Evolutionary conservation across 805 yeast genomes (phyloP).

Genomic region (Cyberlindnera xylosilytica): DNA sequence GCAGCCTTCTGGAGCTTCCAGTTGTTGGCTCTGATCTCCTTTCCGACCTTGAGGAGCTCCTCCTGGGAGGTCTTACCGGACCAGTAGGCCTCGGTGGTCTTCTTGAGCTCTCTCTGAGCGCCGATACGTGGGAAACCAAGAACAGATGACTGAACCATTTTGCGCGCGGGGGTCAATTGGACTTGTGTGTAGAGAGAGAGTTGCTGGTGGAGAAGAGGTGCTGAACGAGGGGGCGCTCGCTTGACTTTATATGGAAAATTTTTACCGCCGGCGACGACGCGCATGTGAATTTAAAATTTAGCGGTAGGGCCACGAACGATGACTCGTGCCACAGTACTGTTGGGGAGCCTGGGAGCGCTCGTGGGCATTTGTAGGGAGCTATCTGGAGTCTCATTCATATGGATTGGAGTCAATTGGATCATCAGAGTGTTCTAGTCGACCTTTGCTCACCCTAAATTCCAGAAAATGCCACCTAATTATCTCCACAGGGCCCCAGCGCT

Average conservation of each 20-base stretch:
- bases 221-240: background rate
- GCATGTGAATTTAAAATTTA: background rate
- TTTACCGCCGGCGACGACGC: background rate
- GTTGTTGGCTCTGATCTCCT: constrained; percentile 91
- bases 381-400: too few species aligned
- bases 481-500: too few species aligned
- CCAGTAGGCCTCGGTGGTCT: constrained; percentile 99
- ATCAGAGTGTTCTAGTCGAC: too few species aligned
- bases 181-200: background rate
- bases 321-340: too few species aligned
- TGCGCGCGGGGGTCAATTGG: constrained; percentile 4
- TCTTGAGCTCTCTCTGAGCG: constrained; percentile 98
- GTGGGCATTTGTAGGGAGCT: too few species aligned
- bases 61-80: constrained; percentile 85
- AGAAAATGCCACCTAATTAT: too few species aligned
- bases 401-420: too few species aligned
- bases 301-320: constrained; percentile 2
- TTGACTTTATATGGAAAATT: background rate
- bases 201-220: background rate
- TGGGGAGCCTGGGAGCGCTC: too few species aligned
- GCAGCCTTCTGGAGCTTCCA: constrained; percentile 98
- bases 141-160: constrained; percentile 94
- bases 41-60: constrained; percentile 87
- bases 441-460: too few species aligned
- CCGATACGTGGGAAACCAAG: constrained; percentile 99